These are phyloP conservation scores for Collybia sp. DNA, from an alignment of 768 basidiomycete genomes.

Conservation along the genomic window DNA sequence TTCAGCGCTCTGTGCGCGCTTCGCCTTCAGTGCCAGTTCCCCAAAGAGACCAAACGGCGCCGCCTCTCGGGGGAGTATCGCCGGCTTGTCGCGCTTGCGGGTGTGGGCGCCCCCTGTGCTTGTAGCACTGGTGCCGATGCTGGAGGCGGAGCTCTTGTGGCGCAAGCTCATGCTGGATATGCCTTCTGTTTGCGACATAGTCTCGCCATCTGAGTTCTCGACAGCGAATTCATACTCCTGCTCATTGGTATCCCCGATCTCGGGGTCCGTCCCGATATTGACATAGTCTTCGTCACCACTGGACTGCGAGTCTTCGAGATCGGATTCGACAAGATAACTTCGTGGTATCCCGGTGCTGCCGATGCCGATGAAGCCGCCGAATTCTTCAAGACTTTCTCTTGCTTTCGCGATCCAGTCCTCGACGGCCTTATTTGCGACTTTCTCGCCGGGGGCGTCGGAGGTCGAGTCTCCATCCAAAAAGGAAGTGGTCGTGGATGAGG, in stretches of 20 bases:
- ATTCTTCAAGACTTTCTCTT: constrained; percentile 60
- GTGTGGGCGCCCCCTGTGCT: constrained; percentile 24
- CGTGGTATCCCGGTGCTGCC: constrained; percentile 52
- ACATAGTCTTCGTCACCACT: constrained; percentile 36
- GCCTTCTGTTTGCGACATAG: constrained; percentile 15
- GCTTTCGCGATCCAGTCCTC: constrained; percentile 78
- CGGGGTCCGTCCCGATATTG: constrained; percentile 25
- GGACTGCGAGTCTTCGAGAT: constrained; percentile 34
- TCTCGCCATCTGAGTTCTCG: constrained; percentile 36
- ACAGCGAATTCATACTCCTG: constrained; percentile 36
- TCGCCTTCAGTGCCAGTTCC: constrained; percentile 48
- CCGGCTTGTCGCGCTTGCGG: constrained; percentile 37
- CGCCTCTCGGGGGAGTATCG: constrained; percentile 55
- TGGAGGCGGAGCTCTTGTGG: constrained; percentile 34
- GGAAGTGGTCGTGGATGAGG: constrained; percentile 23
- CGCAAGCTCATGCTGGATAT: constrained; percentile 10
- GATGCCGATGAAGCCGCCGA: constrained; percentile 62
- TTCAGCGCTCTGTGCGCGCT: constrained; percentile 29
- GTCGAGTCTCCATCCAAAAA: constrained; percentile 19
- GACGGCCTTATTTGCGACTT: constrained; percentile 50
- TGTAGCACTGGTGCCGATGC: constrained; percentile 29
- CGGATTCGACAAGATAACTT: constrained; percentile 44
- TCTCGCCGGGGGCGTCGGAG: constrained; percentile 17
- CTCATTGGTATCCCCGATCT: constrained; percentile 19
- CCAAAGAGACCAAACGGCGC: constrained; percentile 77